phyloP scores from a whole-genome alignment of 2,329 filamentous ascomycete genomes.

The Rutstroemia sp. region DNA sequence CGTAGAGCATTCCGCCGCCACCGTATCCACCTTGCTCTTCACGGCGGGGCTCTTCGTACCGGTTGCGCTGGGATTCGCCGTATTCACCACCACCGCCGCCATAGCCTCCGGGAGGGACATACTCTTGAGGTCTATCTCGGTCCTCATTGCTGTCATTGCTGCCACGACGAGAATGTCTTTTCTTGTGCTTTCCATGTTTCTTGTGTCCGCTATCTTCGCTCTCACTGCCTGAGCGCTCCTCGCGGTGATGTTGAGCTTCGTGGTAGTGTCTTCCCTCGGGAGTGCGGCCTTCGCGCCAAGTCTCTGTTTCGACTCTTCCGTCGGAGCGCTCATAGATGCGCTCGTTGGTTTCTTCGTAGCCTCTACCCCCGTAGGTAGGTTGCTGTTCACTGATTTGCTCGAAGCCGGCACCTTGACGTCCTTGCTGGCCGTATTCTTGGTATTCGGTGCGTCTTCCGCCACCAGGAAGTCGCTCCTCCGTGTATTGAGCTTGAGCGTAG shows the following conservation, averaged over 20 bases:
- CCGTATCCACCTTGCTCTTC: conserved; percentile 5
- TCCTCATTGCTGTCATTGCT: conserved; percentile 14
- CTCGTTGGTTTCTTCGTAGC: conserved; percentile 53
- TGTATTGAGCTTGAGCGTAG: conserved; percentile 30
- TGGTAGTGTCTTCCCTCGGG: conserved; percentile 17
- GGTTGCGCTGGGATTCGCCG: not conserved
- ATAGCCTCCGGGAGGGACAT: conserved; percentile 13
- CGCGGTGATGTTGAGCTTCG: conserved; percentile 16
- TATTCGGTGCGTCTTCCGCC: conserved; percentile 54
- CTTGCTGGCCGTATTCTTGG: conserved; percentile 46
- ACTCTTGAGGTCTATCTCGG: conserved; percentile 13
- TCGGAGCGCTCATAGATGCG: conserved; percentile 37
- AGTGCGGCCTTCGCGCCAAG: conserved; percentile 16
- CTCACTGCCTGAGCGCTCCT: conserved; percentile 23
- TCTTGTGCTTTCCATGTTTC: conserved; percentile 25
- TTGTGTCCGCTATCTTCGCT: conserved; percentile 24
- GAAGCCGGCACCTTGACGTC: conserved; percentile 43
- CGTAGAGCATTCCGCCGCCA: too few relatives aligned
- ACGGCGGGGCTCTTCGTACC: not conserved
- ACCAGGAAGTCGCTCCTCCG: conserved; percentile 48
- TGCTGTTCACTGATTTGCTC: conserved; percentile 50
- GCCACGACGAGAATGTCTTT: conserved; percentile 19
- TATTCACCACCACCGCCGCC: conserved; percentile 6
- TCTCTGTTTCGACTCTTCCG: conserved; percentile 25
- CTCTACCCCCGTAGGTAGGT: conserved; percentile 39